phyloP scores from a whole-genome alignment of 2,329 filamentous ascomycete species.

The Metarhizium humberi region DNA sequence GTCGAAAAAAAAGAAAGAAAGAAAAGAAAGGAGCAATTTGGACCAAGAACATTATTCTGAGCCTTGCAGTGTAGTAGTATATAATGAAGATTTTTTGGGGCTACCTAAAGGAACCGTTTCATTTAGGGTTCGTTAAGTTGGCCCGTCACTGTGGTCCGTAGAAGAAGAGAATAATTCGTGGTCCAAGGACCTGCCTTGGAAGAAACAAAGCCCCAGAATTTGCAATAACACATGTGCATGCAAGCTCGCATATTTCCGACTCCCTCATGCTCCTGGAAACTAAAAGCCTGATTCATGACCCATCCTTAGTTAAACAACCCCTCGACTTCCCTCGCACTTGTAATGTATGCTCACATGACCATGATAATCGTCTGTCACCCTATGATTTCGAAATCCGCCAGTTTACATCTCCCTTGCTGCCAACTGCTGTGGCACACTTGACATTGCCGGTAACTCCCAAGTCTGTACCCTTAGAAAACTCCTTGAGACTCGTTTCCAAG shows the following conservation, averaged over 20 bases:
- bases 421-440: conserved; percentile 10
- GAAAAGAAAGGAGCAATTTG: no score
- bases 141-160: no score
- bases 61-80: no score
- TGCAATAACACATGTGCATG: background rate
- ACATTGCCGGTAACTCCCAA: conserved; percentile 13
- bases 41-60: no score
- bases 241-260: background rate
- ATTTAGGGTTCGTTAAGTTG: no score
- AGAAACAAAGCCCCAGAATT: no score
- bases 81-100: no score
- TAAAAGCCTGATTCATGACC: background rate
- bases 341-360: background rate
- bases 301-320: background rate
- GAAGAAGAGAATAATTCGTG: no score
- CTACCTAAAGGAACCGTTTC: no score
- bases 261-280: background rate
- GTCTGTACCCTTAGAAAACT: conserved; percentile 11
- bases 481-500: conserved; percentile 11
- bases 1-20: no score
- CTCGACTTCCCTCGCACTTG: background rate
- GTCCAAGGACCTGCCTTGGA: no score
- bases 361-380: conserved; percentile 1
- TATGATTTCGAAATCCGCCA: conserved; percentile 15
- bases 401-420: conserved; percentile 10